Base-by-base conservation (phyloP, 208 protist species). In the Crithidia fasciculata region DNA sequence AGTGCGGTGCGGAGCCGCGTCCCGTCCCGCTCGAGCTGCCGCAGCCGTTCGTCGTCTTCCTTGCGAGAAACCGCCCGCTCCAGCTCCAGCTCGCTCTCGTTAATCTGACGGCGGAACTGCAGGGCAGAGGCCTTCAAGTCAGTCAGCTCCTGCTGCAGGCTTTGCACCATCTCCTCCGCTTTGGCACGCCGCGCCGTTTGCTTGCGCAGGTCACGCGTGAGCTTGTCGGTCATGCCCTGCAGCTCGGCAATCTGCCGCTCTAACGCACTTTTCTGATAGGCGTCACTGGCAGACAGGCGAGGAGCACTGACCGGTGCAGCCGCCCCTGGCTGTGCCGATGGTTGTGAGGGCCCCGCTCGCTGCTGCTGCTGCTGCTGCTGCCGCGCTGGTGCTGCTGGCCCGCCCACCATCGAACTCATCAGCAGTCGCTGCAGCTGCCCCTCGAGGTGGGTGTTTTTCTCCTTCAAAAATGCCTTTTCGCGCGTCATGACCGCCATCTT, bases 381-480 rank as follows among this genome's bases (percentile, higher is more conserved):
- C 16, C 49, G 52, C 37, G 58, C 8, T 58, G 55, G 19, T 63
- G 64, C 18, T 9, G n/a, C 45, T 4, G 52, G 64, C 19, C 52
- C 45, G 64, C 52, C 64, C 7, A 78, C 65, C 37, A 80, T 62
- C 8, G 59, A 57, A 45, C 61, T 66, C 40, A 68, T 78, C 10
- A 92, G 57, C 36, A 94, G 54, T 4, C 90, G 84, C 56, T 92
- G 85, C 41, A 95, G 69, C 71, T 95, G 90, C 1, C 90, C 90
- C 59, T 95, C 87, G 2, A 95, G 69, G 41, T 89, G 82, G 9
- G 61, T 70, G 53, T 69, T 88, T 45, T 74, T 83, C 72, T 90
- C 84, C 55, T 88, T 40, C 45, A 92, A 69, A 19, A 92, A 82
- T 6, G 70, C 67, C 8, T 69, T 57, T 41, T 85, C 69, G 40